Conservation (phyloP, 2,329 filamentous ascomycete species). For the Hypoxylon sp. region DNA sequence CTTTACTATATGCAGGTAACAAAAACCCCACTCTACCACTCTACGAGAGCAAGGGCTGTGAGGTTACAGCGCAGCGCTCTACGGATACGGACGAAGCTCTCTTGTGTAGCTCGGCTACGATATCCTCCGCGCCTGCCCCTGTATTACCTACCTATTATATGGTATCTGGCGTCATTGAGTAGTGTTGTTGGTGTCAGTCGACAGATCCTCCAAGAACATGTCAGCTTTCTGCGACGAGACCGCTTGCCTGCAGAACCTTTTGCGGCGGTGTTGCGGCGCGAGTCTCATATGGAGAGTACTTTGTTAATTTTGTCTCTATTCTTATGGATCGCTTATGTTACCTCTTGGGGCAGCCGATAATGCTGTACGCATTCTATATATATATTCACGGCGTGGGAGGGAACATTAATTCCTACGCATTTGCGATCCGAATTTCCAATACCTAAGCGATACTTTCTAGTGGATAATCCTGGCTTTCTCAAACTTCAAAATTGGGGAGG, state of each 20-base stretch:
- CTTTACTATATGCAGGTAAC: slow-evolving; percentile 29
- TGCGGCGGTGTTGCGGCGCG: slow-evolving; percentile 28
- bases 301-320: slow-evolving; percentile 12
- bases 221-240: slow-evolving; percentile 29
- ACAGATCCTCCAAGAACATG: slow-evolving; percentile 20
- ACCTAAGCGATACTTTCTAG: background rate
- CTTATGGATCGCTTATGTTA: slow-evolving; percentile 29
- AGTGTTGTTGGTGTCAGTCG: background rate
- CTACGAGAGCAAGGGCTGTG: slow-evolving; percentile 14
- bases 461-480: background rate
- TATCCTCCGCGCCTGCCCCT: background rate
- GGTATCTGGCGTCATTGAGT: slow-evolving; percentile 14
- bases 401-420: background rate
- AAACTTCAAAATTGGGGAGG: background rate
- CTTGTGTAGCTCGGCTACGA: slow-evolving; percentile 9
- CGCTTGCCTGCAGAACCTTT: slow-evolving; percentile 15
- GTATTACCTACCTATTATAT: slow-evolving; percentile 6
- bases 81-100: slow-evolving; percentile 19
- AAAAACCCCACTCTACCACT: slow-evolving; percentile 6
- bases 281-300: slow-evolving; percentile 8
- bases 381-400: slow-evolving; percentile 20
- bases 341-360: slow-evolving; percentile 35
- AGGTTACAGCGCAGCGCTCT: slow-evolving; percentile 12
- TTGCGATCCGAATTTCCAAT: background rate
- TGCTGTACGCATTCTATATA: slow-evolving; percentile 12